phyloP scores from a whole-genome alignment of 345 rosid genomes.

The Linum tenue region DNA sequence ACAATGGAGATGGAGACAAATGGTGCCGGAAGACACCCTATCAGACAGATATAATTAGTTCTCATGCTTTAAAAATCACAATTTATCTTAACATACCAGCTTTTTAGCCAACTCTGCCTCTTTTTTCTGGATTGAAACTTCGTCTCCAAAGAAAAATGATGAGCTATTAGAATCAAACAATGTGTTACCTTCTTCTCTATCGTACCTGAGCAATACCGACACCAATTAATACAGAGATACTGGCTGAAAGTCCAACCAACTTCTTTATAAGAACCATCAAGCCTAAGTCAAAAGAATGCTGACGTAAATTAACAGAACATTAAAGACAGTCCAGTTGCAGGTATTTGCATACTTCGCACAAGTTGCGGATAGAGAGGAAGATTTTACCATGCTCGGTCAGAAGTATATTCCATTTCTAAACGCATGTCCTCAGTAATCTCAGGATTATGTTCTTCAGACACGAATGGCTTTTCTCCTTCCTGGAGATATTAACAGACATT shows the following conservation, averaged over 20 bases:
- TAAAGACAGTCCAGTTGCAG: too few species aligned
- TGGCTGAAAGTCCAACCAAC: too few species aligned
- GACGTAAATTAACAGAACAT: too few species aligned
- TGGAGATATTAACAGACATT: slow-evolving; percentile 13
- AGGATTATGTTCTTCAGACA: slow-evolving; percentile 39
- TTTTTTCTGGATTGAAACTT: slow-evolving; percentile 74
- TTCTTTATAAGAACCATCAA: too few species aligned
- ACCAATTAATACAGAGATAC: neutral
- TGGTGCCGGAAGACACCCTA: too few species aligned
- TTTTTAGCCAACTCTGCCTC: slow-evolving; percentile 83
- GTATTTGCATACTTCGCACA: neutral
- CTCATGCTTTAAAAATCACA: too few species aligned
- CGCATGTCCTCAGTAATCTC: slow-evolving; percentile 83
- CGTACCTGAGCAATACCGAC: slow-evolving; percentile 46
- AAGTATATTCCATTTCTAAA: slow-evolving; percentile 63
- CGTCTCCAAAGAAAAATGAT: slow-evolving; percentile 74
- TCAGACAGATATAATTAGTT: too few species aligned
- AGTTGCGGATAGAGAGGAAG: neutral
- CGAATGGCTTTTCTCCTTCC: slow-evolving; percentile 33
- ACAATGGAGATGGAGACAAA: slow-evolving; percentile 1
- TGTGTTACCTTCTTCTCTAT: slow-evolving; percentile 79
- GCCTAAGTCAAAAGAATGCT: too few species aligned
- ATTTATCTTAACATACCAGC: slow-evolving; percentile 39
- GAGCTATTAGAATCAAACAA: slow-evolving; percentile 70
- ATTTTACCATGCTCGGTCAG: slow-evolving; percentile 81